Percentiles rank a stretch among this genome's conserved stretches.
Evolutionary conservation across 2,329 filamentous ascomycete genomes (phyloP).

Genomic region (Pseudocercospora pini-densiflorae): DNA sequence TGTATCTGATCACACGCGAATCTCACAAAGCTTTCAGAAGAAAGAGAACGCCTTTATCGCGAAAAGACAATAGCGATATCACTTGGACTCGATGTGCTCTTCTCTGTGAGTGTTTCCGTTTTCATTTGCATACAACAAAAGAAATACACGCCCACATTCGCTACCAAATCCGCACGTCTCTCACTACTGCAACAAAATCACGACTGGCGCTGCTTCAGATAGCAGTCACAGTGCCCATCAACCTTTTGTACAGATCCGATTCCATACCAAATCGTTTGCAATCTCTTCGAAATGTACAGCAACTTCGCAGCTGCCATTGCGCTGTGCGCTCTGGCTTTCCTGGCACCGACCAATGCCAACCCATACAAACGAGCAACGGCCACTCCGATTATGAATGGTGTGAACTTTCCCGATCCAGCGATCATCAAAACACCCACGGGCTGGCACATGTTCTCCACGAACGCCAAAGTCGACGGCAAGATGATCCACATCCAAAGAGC

Average conservation of each 20-base stretch:
- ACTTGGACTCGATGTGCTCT: not conserved
- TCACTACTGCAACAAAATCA: not conserved
- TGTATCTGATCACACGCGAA: not conserved
- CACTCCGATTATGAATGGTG: constrained; percentile 32
- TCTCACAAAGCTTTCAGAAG: not conserved
- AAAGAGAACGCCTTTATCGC: not conserved
- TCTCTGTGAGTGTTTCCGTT: not conserved
- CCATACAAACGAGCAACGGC: constrained; percentile 21
- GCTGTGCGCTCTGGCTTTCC: constrained; percentile 14
- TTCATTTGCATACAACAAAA: not conserved
- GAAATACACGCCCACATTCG: not conserved
- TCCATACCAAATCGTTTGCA: not conserved
- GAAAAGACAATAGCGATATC: not conserved
- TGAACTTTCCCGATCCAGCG: constrained; percentile 55
- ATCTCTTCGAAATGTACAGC: constrained; percentile 4
- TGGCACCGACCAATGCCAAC: not conserved
- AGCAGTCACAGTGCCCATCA: not conserved
- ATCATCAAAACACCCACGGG: constrained; percentile 39
- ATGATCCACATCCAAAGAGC: constrained; percentile 45
- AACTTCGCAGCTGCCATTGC: constrained; percentile 16
- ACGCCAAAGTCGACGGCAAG: constrained; percentile 39
- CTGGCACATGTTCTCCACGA: constrained; percentile 47
- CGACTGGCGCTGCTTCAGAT: not conserved
- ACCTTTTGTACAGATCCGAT: not conserved
- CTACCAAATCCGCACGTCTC: constrained; percentile 3